Evolutionary conservation across 2,329 filamentous ascomycete genomes (phyloP), one percentile per base, ranked within the genome.

Genomic region (Xylaria sp.): DNA sequence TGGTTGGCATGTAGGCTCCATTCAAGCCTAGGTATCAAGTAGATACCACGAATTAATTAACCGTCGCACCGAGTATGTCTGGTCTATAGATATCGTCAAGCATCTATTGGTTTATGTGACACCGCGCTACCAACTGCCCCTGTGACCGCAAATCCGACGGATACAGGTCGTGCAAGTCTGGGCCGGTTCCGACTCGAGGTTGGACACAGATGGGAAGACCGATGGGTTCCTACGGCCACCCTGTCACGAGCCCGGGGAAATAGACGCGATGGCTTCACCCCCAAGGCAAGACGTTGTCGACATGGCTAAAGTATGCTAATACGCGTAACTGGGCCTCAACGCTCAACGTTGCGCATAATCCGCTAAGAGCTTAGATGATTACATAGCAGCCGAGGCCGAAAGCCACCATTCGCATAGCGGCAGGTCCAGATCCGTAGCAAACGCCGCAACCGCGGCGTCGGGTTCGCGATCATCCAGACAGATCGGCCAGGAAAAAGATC

Each of bases 61-160:
- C 37, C 50, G 46, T 48, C 41, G 38, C 39, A 52, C 51, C 50
- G 37, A 39, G 26, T 43, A 37, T 51, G 26, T 39, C 40, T 29
- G 24, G 43, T 55, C 46, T 48, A 55, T 52, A 54, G 48, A 50
- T 50, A 59, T 38, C 45, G 37, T 56, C 48, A 42, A 50, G 45
- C 48, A 54, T 50, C 48, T 56, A 56, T 50, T 54, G 55, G 52
- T 48, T 49, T 44, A 45, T 50, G 58, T 54, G 58, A 56, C 52
- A 50, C 55, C 37, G 49, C 50, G 52, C 50, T 54, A 43, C 29
- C 37, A 52, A 54, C 39, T 48, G 48, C 56, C 39, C 42, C 44
- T 34, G 38, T 48, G 38, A 21, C 24, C 34, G 34, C 44, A 24
- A 18, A 44, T 40, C 55, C 56, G 56, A 59, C 58, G 38, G 22